Evolutionary conservation across 2,329 filamentous ascomycete genomes (phyloP).

Genomic region (Botrytis galanthina): DNA sequence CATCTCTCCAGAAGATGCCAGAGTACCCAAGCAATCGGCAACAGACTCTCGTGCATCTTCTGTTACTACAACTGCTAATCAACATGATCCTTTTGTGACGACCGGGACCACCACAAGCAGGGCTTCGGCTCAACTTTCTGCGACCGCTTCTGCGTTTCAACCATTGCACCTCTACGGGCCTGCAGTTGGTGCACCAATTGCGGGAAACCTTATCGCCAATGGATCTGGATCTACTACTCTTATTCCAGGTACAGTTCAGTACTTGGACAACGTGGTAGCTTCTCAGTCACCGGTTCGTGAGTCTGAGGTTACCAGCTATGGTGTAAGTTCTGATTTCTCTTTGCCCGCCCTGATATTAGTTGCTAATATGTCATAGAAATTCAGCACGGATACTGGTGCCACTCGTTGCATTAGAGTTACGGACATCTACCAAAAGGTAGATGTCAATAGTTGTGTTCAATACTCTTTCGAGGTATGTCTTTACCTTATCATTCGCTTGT

Average conservation of each 20-base stretch:
- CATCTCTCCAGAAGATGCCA: conserved; percentile 59
- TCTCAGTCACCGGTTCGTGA: conserved; percentile 15
- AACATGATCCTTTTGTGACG: conserved; percentile 51
- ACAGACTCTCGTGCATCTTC: conserved; percentile 31
- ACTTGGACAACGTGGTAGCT: conserved; percentile 19
- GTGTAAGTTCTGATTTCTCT: conserved; percentile 13
- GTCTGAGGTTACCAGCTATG: conserved; percentile 15
- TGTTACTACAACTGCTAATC: conserved; percentile 29
- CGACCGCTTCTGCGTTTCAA: conserved; percentile 61
- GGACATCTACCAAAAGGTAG: conserved; percentile 27
- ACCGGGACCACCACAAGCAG: conserved; percentile 37
- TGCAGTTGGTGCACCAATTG: neutral
- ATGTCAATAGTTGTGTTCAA: conserved; percentile 26
- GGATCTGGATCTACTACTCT: conserved; percentile 14
- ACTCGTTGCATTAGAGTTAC: conserved; percentile 35
- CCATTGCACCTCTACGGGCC: conserved; percentile 42
- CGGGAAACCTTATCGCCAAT: conserved; percentile 15
- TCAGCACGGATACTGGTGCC: conserved; percentile 35
- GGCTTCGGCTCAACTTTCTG: conserved; percentile 54
- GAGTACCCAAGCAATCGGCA: conserved; percentile 23
- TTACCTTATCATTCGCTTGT: neutral
- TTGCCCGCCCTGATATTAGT: neutral
- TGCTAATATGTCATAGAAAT: conserved; percentile 23
- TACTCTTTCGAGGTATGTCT: conserved; percentile 28
- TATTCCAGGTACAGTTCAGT: conserved; percentile 20